Base-by-base conservation (phyloP, 805 yeast species). In the Wickerhamomyces sydowiorum region DNA sequence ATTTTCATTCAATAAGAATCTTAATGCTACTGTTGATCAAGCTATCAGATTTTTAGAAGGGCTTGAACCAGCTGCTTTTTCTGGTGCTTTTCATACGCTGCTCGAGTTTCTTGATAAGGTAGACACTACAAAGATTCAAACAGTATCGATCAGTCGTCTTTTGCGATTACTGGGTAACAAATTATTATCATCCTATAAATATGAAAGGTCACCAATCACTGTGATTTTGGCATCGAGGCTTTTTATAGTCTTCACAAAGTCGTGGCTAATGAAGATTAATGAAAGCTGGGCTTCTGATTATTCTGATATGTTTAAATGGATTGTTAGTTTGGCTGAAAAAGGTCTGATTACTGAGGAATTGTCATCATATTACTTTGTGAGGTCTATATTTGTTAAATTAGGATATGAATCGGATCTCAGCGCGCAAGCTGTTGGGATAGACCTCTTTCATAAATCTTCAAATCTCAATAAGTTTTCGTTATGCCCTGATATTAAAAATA, bases 251-350 rank as follows among this genome's bases (percentile, higher is more conserved):
- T 54, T 67, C 32, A 44, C 59, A 3, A 52, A 40, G 13, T 28
- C 48, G 0, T 64, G 76, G 66, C 34, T 64, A 1, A 29, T 38
- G 1, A 42, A 39, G 5, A 27, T 37, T 0, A 51, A 56, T 8
- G 53, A 48, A 1, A 53, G 52, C 2, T 51, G 73, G 7, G 47
- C 54, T 17, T 63, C 63, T 3, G 82, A 77, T 38, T 68, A 70
- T 35, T 53, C 51, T 29, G 84, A 79, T 48, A 66, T 80, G 17
- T 61, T 68, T 31, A 54, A 61, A 1, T 80, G 77, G 70, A 45
- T 78, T 8, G 32, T 64, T 3, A 50, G 59, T 15, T 60, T 78
- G 37, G 66, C 68, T 4, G 59, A 62, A 1, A 73, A 67, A 25
- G 51, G 57, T 3, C 56, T 73, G 37, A 57, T 79, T 13, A 51